Evolutionary conservation across 2,329 filamentous ascomycete genomes (phyloP).

Genomic region (Apiospora marii): DNA sequence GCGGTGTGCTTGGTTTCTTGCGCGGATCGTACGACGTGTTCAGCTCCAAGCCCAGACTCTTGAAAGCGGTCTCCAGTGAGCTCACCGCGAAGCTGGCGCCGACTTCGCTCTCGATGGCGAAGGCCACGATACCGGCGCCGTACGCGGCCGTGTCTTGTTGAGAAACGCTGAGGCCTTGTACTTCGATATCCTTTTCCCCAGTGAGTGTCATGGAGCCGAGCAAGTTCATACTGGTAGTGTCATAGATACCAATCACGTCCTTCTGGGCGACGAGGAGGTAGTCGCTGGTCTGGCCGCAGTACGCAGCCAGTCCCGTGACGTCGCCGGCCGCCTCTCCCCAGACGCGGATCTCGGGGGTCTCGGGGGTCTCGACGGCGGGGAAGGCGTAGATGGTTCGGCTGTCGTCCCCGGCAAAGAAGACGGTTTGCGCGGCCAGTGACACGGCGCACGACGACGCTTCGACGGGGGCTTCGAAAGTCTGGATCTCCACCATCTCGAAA

Average conservation of each 20-base stretch:
- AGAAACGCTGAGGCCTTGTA: conserved; percentile 51
- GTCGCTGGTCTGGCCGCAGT: conserved; percentile 41
- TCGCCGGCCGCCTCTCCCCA: conserved; percentile 47
- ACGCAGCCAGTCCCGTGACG: conserved; percentile 43
- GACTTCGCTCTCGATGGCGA: too few relatives aligned
- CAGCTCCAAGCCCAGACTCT: too few relatives aligned
- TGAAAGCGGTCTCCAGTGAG: too few relatives aligned
- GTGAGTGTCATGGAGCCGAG: conserved; percentile 47
- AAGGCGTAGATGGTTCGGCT: conserved; percentile 48
- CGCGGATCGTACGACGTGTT: too few relatives aligned
- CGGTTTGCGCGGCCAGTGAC: conserved; percentile 43
- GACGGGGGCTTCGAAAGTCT: conserved; percentile 51
- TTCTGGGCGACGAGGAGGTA: conserved; percentile 52
- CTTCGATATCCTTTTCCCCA: conserved; percentile 50
- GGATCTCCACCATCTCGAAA: conserved; percentile 51
- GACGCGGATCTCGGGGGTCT: conserved; percentile 44
- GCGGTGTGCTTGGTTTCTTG: too few relatives aligned
- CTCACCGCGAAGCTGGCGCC: too few relatives aligned
- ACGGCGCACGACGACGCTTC: conserved; percentile 54
- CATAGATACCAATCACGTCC: conserved; percentile 49
- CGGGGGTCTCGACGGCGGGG: conserved; percentile 47
- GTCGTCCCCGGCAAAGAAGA: conserved; percentile 52
- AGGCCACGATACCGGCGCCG: conserved; percentile 29
- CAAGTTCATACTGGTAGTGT: conserved; percentile 40
- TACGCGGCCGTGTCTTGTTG: conserved; percentile 47